phyloP scores from a whole-genome alignment of 2,329 filamentous ascomycete species.

The Alternaria dauci region DNA sequence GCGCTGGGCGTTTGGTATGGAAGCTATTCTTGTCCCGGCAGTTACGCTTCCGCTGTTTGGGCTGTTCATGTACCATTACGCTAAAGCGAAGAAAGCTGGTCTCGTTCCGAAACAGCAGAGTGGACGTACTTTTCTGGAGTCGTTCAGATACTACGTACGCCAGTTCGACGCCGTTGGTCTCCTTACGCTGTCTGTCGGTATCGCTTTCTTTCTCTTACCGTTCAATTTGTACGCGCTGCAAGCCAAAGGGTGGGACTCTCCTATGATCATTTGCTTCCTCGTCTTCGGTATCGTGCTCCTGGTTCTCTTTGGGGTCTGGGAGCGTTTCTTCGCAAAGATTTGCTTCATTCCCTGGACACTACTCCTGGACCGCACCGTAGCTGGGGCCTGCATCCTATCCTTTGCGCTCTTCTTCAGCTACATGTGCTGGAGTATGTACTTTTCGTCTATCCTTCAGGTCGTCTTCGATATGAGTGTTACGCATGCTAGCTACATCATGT shows the following conservation, averaged over 20 bases:
- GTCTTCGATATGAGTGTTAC: slow-evolving; percentile 43
- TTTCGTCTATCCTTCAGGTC: slow-evolving; percentile 52
- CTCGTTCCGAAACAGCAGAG: slow-evolving; percentile 46
- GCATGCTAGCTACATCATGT: slow-evolving; percentile 45
- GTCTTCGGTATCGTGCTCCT: slow-evolving; percentile 48
- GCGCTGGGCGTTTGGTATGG: slow-evolving; percentile 73
- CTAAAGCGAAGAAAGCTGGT: slow-evolving; percentile 66
- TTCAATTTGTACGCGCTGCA: slow-evolving; percentile 62
- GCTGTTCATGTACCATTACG: slow-evolving; percentile 64
- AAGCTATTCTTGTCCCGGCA: slow-evolving; percentile 68
- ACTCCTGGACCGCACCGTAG: slow-evolving; percentile 59
- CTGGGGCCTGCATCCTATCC: slow-evolving; percentile 62
- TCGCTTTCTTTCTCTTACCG: slow-evolving; percentile 73
- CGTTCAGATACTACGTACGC: slow-evolving; percentile 62
- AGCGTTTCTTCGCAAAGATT: slow-evolving; percentile 50
- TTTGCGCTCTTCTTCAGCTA: slow-evolving; percentile 42
- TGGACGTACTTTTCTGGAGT: slow-evolving; percentile 47
- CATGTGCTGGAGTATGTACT: slow-evolving; percentile 52
- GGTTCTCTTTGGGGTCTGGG: slow-evolving; percentile 50
- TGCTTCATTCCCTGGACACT: slow-evolving; percentile 57
- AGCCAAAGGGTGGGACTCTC: slow-evolving; percentile 43
- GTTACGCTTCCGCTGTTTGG: slow-evolving; percentile 68
- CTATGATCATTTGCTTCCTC: slow-evolving; percentile 51
- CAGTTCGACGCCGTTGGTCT: slow-evolving; percentile 72
- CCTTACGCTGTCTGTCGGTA: slow-evolving; percentile 66